A percentile compares a stretch with the other conserved stretches of the same genome.
phyloP scores from a whole-genome alignment of 176 grass and related monocot species.

The Saccharum spontaneum region DNA sequence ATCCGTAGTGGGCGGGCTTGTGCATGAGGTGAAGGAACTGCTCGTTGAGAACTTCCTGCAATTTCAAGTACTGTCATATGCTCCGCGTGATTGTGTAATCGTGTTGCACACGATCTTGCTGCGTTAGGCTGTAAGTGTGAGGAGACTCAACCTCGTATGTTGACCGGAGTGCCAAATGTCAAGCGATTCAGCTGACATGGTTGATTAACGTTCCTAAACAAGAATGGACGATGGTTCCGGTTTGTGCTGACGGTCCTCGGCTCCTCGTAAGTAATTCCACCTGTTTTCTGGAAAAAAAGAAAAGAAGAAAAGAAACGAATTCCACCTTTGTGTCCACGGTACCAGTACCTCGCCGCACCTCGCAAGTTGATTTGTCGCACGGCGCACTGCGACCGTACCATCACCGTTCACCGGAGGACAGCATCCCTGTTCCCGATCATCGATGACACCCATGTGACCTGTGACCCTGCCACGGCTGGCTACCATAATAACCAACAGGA shows the following conservation, averaged over 20 bases:
- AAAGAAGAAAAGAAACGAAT: not conserved
- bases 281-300: not conserved
- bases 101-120: too few species aligned
- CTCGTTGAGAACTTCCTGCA: too few species aligned
- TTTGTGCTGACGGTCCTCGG: not conserved
- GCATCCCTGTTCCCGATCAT: not conserved
- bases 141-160: too few species aligned
- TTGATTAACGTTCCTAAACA: too few species aligned
- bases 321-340: not conserved
- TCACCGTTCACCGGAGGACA: not conserved
- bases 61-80: too few species aligned
- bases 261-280: too few species aligned
- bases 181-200: too few species aligned
- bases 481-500: not conserved
- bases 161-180: too few species aligned
- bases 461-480: constrained; percentile 3
- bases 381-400: not conserved
- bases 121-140: too few species aligned
- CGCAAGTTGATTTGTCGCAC: not conserved
- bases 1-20: too few species aligned
- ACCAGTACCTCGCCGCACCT: not conserved
- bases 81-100: too few species aligned
- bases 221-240: not conserved
- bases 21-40: too few species aligned
- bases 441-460: not conserved